Base-by-base conservation (phyloP, 345 rosid species). In the Cardiospermum halicacabum region DNA sequence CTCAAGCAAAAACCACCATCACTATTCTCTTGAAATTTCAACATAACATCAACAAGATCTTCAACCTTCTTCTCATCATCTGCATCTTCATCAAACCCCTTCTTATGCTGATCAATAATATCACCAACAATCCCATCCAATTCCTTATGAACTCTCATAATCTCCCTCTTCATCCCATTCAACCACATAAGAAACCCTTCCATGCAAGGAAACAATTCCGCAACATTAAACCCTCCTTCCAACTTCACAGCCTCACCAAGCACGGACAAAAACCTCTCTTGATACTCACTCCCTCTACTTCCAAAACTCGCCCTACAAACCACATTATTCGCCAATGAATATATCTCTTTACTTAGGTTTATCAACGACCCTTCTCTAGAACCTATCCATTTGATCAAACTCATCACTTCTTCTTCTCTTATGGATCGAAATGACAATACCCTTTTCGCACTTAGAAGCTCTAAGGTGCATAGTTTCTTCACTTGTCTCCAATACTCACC, bases 171-270 rank as follows among this genome's bases (percentile, higher is more conserved):
- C 0, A 11, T 43, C 18, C 49, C 49, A 43, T 8, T n/a, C 8
- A 43, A 2, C 49, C 49, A 43, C 1, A 4, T 1, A 43, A 43
- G 49, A 5, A 43, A n/a, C 5, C 48, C 48, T 43, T 43, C 49
- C 4, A 43, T 43, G 8, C 77, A 78, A 60, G 82, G 82, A 39
- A 43, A 75, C 8, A 36, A 0, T 50, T 75, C 79, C 6, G 49
- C 48, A 56, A 75, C 7, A 50, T 22, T 62, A 32, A 72, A 73
- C 0, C 54, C 65, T 16, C 19, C 22, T 0, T 3, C 0, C 37
- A 19, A 24, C 6, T 28, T 28, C 7, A 8, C 10, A 18, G 6
- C 1, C 5, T 47, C 27, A 1, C 19, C 1, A 0, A 30, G 1
- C 10, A 45, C 36, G 0, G 65, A 47, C 3, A 18, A 1, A 12